These are phyloP conservation scores for Ophiocordyceps polyrhachis-furcata DNA, from an alignment of 2,329 filamentous ascomycete genomes.

Conservation along the genomic window DNA sequence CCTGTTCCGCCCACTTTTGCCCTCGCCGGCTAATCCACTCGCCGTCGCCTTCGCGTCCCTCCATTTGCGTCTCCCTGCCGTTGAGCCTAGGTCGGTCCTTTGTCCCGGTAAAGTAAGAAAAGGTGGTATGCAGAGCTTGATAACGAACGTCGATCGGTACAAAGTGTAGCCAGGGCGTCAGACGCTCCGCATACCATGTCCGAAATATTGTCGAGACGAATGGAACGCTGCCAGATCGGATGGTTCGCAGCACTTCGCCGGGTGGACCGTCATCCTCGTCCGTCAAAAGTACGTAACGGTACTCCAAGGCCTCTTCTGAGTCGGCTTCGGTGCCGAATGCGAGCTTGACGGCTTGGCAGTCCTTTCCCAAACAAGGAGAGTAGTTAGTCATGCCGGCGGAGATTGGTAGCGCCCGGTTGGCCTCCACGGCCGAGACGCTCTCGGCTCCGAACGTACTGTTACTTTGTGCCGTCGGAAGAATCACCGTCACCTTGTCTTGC, in stretches of 20 bases:
- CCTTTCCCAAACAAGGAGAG: conserved; percentile 33
- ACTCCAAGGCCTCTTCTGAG: conserved; percentile 33
- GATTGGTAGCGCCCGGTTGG: conserved; percentile 33
- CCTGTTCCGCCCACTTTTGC: conserved; percentile 42
- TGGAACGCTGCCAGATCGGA: conserved; percentile 48
- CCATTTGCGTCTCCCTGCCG: conserved; percentile 26
- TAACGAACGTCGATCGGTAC: conserved; percentile 58
- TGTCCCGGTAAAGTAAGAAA: conserved; percentile 55
- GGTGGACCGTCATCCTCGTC: conserved; percentile 54
- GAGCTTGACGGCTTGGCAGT: conserved; percentile 12
- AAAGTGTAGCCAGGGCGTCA: conserved; percentile 64
- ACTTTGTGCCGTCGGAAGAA: conserved; percentile 27
- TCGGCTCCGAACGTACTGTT: conserved; percentile 33
- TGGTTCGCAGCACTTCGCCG: conserved; percentile 35
- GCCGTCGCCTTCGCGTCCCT: conserved; percentile 30
- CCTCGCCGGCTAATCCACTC: conserved; percentile 49
- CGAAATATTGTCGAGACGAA: conserved; percentile 56
- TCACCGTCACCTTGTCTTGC: conserved; percentile 29
- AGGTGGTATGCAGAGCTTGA: conserved; percentile 53
- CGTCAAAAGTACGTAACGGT: conserved; percentile 53
- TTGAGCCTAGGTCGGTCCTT: conserved; percentile 21
- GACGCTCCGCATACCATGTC: conserved; percentile 60
- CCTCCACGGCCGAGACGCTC: conserved; percentile 28
- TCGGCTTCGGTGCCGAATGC: conserved; percentile 19
- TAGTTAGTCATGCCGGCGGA: conserved; percentile 41